These are phyloP conservation scores for Peniophora sp. DNA, from an alignment of 1,284 basidiomycete species.

Conservation along the genomic window DNA sequence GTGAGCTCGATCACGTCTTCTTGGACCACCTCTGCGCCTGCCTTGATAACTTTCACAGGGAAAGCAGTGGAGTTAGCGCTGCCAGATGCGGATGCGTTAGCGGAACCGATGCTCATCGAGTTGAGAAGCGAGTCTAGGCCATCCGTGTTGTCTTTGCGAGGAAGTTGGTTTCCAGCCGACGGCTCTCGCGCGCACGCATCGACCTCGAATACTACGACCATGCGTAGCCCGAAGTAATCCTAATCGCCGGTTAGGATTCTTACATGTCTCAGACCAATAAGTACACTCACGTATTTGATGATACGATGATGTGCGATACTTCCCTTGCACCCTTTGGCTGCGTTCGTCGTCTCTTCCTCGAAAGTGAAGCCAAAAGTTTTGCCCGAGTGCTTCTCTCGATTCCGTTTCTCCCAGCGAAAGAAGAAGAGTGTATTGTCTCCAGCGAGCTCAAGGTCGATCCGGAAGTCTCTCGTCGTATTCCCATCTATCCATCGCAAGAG, in stretches of 20 bases:
- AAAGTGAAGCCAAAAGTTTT: constrained; percentile 38
- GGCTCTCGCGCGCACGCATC: constrained; percentile 17
- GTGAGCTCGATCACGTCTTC: constrained; percentile 38
- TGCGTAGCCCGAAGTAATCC: constrained; percentile 20
- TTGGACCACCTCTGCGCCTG: constrained; percentile 34
- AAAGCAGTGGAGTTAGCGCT: constrained; percentile 5
- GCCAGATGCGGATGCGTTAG: constrained; percentile 1
- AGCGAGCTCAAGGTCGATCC: constrained; percentile 21
- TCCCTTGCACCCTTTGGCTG: not conserved
- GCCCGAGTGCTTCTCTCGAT: constrained; percentile 23
- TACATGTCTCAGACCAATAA: not conserved
- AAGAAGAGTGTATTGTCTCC: constrained; percentile 45
- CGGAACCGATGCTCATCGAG: not conserved
- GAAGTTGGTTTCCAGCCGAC: constrained; percentile 3
- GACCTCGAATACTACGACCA: constrained; percentile 24
- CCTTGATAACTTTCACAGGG: constrained; percentile 29
- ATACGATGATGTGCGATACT: constrained; percentile 5
- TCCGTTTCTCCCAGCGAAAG: constrained; percentile 37
- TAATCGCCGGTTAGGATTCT: constrained; percentile 2
- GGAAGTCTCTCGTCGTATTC: constrained; percentile 5
- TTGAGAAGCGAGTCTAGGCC: constrained; percentile 25
- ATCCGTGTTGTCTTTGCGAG: constrained; percentile 14
- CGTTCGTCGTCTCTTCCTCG: constrained; percentile 33
- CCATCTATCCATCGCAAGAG: constrained; percentile 43
- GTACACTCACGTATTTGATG: constrained; percentile 6